These are phyloP conservation scores for Colletotrichum sp. DNA, from an alignment of 2,329 filamentous ascomycete genomes.

Conservation along the genomic window DNA sequence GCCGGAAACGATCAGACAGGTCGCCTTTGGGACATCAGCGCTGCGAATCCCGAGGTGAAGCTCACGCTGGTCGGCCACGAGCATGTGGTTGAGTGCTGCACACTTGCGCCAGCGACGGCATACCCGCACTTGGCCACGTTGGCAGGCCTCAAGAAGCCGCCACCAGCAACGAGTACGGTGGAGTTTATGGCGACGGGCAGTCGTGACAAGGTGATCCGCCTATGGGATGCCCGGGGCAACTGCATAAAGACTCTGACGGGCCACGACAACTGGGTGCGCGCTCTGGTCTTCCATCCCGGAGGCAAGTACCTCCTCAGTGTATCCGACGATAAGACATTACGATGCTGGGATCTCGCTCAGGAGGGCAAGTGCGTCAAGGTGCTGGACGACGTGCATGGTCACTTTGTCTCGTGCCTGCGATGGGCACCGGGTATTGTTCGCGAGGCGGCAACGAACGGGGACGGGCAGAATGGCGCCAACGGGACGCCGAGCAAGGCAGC, in stretches of 20 bases:
- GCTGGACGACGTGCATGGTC: slow-evolving; percentile 76
- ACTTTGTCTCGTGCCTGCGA: slow-evolving; percentile 84
- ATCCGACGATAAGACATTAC: slow-evolving; percentile 87
- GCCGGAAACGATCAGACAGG: slow-evolving; percentile 83
- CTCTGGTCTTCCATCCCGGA: slow-evolving; percentile 85
- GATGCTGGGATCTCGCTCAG: slow-evolving; percentile 93
- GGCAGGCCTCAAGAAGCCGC: slow-evolving; percentile 83
- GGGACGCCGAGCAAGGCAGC: slow-evolving; percentile 54
- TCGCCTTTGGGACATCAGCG: slow-evolving; percentile 83
- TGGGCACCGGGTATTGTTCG: slow-evolving; percentile 84
- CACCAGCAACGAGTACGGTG: slow-evolving; percentile 73
- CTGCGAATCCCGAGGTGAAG: slow-evolving; percentile 72
- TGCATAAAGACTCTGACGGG: slow-evolving; percentile 84
- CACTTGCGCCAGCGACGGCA: slow-evolving; percentile 79
- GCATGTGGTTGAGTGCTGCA: slow-evolving; percentile 84
- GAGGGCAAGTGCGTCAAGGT: slow-evolving; percentile 90
- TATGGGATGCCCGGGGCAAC: slow-evolving; percentile 88
- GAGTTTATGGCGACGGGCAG: slow-evolving; percentile 92
- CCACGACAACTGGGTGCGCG: slow-evolving; percentile 94
- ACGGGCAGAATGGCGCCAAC: slow-evolving; percentile 45
- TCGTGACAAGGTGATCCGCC: slow-evolving; percentile 86
- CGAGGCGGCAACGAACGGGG: slow-evolving; percentile 48
- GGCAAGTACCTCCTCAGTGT: slow-evolving; percentile 89
- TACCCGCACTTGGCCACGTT: slow-evolving; percentile 80
- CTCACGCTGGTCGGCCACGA: slow-evolving; percentile 86